Percentiles rank a stretch among this genome's conserved stretches.
phyloP scores from a whole-genome alignment of 1,284 basidiomycete genomes.

The Puccinia coronata region DNA sequence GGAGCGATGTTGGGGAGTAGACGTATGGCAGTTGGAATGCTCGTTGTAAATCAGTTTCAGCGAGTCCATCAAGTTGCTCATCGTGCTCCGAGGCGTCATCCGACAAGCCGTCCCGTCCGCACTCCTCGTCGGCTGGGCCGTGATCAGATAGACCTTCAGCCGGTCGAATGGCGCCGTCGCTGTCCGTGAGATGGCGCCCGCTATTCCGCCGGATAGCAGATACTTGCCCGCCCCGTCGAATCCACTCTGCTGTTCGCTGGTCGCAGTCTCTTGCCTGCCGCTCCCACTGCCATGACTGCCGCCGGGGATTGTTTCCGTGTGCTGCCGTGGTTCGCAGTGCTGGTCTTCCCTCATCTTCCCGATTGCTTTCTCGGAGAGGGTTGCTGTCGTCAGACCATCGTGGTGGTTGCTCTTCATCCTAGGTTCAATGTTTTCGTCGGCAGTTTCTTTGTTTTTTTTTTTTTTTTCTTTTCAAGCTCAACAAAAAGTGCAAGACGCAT shows the following conservation, averaged over 20 bases:
- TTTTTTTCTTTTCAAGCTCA: too few species aligned
- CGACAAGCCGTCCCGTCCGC: slow-evolving; percentile 58
- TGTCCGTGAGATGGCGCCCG: slow-evolving; percentile 76
- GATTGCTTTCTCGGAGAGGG: slow-evolving; percentile 45
- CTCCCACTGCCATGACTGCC: not conserved
- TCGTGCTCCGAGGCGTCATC: slow-evolving; percentile 51
- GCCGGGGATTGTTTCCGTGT: slow-evolving; percentile 48
- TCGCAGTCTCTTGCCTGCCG: not conserved
- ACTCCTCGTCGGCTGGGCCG: slow-evolving; percentile 62
- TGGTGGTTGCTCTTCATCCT: not conserved
- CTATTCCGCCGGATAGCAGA: slow-evolving; percentile 54
- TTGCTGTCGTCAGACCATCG: not conserved
- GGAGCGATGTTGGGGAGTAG: not conserved
- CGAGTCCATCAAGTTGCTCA: slow-evolving; percentile 68
- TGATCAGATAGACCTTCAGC: slow-evolving; percentile 95
- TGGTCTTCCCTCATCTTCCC: slow-evolving; percentile 55
- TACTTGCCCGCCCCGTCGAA: slow-evolving; percentile 57
- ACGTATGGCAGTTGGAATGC: slow-evolving; percentile 47
- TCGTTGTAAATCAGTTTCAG: slow-evolving; percentile 77
- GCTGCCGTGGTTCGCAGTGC: not conserved
- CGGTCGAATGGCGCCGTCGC: slow-evolving; percentile 98
- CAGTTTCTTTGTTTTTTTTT: too few species aligned
- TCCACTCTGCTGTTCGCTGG: not conserved
- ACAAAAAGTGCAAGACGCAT: not conserved
- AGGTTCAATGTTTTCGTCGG: not conserved